A percentile compares a stretch with the other conserved stretches of the same genome.
Conservation (phyloP, 2,329 filamentous ascomycete species). For the Diaporthe sp. region DNA sequence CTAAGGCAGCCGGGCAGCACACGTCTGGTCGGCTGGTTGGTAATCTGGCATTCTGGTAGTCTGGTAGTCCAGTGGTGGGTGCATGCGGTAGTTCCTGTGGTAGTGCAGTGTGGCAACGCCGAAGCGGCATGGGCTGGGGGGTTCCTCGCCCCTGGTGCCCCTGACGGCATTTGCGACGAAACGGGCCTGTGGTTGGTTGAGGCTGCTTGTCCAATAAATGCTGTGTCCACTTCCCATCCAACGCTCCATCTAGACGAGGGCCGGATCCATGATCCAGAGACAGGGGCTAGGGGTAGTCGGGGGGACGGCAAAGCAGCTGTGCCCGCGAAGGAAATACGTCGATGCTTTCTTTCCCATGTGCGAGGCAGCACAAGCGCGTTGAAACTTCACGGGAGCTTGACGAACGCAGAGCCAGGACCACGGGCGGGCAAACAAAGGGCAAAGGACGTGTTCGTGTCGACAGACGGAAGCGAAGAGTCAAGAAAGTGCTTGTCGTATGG, state of each 20-base stretch:
- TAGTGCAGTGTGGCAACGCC: conserved; percentile 35
- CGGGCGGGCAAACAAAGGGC: background rate
- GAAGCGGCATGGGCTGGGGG: conserved; percentile 28
- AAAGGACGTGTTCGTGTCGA: background rate
- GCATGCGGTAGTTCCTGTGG: background rate
- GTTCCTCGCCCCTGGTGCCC: conserved; percentile 29
- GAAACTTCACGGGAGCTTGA: background rate
- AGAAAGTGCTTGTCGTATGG: conserved; percentile 3
- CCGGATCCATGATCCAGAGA: conserved; percentile 33
- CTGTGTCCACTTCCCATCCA: conserved; percentile 31
- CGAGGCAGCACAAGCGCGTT: background rate
- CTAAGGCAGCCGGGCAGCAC: background rate
- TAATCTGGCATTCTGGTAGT: background rate
- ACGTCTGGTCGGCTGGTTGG: background rate
- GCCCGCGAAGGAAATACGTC: background rate
- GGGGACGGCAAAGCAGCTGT: conserved; percentile 20
- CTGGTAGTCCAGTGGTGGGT: no score
- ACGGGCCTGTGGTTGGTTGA: conserved; percentile 16
- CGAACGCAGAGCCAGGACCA: background rate
- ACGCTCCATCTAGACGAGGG: conserved; percentile 33
- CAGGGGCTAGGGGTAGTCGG: conserved; percentile 32
- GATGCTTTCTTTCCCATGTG: background rate
- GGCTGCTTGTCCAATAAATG: conserved; percentile 25
- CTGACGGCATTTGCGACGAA: conserved; percentile 35
- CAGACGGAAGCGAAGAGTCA: conserved; percentile 21